These are phyloP conservation scores for Starmera quercuum DNA, from an alignment of 805 yeast genomes.

Conservation along the genomic window DNA sequence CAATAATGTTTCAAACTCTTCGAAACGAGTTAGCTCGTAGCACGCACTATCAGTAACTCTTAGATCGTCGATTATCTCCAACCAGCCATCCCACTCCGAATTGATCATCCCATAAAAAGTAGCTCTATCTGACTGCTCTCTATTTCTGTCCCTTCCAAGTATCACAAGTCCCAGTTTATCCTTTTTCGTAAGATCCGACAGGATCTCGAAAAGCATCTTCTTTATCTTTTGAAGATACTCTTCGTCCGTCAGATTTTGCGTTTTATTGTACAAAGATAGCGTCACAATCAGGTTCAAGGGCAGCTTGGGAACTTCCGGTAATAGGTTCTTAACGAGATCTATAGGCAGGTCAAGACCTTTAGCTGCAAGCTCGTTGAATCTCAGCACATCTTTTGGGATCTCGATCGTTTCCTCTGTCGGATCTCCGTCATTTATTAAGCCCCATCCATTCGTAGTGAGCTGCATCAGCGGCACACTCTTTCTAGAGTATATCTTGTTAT, in stretches of 20 bases:
- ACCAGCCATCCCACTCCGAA: slow-evolving; percentile 43
- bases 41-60: slow-evolving; percentile 12
- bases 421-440: slow-evolving; percentile 23
- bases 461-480: slow-evolving; percentile 29
- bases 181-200: slow-evolving; percentile 21
- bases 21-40: not conserved
- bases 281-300: slow-evolving; percentile 36
- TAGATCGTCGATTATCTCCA: slow-evolving; percentile 30
- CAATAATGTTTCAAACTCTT: slow-evolving; percentile 1
- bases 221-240: slow-evolving; percentile 22
- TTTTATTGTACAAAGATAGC: slow-evolving; percentile 30
- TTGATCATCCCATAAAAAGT: slow-evolving; percentile 38
- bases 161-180: slow-evolving; percentile 43
- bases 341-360: slow-evolving; percentile 36
- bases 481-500: slow-evolving; percentile 3
- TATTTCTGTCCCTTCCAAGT: slow-evolving; percentile 37
- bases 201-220: slow-evolving; percentile 18
- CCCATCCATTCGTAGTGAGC: slow-evolving; percentile 46
- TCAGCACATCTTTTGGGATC: slow-evolving; percentile 32
- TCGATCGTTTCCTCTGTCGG: slow-evolving; percentile 7
- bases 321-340: slow-evolving; percentile 26
- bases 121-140: slow-evolving; percentile 29
- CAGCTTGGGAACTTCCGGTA: slow-evolving; percentile 31
- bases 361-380: slow-evolving; percentile 27
- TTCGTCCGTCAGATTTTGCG: slow-evolving; percentile 17